phyloP scores from a whole-genome alignment of 176 grass and related monocot genomes.

The Alopecurus myosuroides region DNA sequence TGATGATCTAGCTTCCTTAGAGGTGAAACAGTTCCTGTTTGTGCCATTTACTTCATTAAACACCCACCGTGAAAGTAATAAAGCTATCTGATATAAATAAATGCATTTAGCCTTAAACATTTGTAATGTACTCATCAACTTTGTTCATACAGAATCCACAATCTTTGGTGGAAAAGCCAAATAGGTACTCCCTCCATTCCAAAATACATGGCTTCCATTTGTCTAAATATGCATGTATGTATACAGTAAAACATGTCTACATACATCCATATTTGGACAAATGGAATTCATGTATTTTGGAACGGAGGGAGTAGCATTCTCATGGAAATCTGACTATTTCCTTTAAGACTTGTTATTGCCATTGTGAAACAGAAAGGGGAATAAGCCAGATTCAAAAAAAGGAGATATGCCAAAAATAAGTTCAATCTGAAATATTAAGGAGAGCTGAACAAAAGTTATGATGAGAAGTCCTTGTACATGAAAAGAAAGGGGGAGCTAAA shows the following conservation, averaged over 20 bases:
- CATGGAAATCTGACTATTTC: neutral
- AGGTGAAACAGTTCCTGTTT: conserved; percentile 51
- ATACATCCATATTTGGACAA: no score
- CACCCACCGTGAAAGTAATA: neutral
- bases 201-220: no score
- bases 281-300: no score
- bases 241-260: no score
- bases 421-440: neutral
- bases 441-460: neutral
- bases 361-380: neutral
- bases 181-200: no score
- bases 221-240: no score
- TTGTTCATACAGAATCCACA: neutral
- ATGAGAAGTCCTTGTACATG: neutral
- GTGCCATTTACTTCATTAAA: conserved; percentile 23
- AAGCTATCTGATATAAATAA: conserved; percentile 1
- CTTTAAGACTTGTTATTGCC: neutral
- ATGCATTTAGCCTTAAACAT: neutral
- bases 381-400: neutral
- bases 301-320: no score
- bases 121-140: neutral
- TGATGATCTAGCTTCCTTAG: conserved; percentile 56
- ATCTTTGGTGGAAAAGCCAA: neutral
- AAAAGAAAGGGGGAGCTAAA: neutral
- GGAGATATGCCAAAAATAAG: neutral